These are phyloP conservation scores for Pythium angustatum DNA, from an alignment of 352 stramenopile genomes.

Conservation along the genomic window DNA sequence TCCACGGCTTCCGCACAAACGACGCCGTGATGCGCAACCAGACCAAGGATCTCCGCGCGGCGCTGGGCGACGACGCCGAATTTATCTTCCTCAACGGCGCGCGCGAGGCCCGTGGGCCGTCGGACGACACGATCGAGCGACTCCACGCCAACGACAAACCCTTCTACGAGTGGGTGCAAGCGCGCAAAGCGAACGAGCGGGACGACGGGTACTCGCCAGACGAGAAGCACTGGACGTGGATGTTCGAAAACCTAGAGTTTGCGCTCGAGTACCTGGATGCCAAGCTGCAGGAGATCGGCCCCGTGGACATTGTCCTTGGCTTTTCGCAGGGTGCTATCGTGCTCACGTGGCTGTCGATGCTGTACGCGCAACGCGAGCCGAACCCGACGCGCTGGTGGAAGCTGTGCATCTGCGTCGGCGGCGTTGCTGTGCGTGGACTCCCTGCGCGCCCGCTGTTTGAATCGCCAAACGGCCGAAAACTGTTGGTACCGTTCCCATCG, in stretches of 20 bases:
- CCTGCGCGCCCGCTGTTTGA: slow-evolving; percentile 43
- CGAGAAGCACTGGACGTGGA: slow-evolving; percentile 45
- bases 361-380: slow-evolving; percentile 31
- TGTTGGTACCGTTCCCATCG: slow-evolving; percentile 51
- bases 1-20: slow-evolving; percentile 69
- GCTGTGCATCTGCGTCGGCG: slow-evolving; percentile 49
- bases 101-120: slow-evolving; percentile 42
- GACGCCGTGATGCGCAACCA: slow-evolving; percentile 53
- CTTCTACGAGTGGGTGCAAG: slow-evolving; percentile 53
- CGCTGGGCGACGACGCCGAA: slow-evolving; percentile 44
- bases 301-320: slow-evolving; percentile 61
- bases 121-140: slow-evolving; percentile 49
- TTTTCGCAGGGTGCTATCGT: slow-evolving; percentile 72
- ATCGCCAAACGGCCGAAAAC: slow-evolving; percentile 30
- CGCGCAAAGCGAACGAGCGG: slow-evolving; percentile 25
- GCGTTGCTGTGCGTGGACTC: slow-evolving; percentile 30
- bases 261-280: slow-evolving; percentile 49
- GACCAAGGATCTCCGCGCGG: slow-evolving; percentile 41
- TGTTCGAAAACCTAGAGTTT: slow-evolving; percentile 47
- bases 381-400: slow-evolving; percentile 44
- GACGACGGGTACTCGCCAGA: slow-evolving; percentile 26
- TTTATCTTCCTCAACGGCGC: slow-evolving; percentile 62
- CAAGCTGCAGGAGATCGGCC: slow-evolving; percentile 42
- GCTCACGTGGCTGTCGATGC: slow-evolving; percentile 48
- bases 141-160: slow-evolving; percentile 44